phyloP scores from a whole-genome alignment of 2,329 filamentous ascomycete species.

The Penicillium sp. region DNA sequence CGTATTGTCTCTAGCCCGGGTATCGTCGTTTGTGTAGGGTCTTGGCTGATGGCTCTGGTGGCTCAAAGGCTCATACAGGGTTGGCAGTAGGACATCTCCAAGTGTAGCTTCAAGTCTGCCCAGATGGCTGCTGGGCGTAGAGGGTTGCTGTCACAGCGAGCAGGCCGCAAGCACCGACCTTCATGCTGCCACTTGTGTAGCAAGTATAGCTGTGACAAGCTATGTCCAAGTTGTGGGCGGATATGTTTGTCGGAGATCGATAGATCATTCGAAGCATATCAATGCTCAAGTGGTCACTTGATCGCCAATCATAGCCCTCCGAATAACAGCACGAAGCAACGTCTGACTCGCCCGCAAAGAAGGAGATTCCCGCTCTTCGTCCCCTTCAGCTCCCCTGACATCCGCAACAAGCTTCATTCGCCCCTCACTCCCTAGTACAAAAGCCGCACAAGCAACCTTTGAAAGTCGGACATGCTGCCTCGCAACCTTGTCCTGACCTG shows the following conservation, averaged over 20 bases:
- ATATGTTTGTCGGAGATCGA: too few relatives aligned
- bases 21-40: background rate
- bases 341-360: slow-evolving; percentile 38
- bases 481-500: slow-evolving; percentile 10
- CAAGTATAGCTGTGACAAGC: background rate
- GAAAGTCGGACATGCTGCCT: slow-evolving; percentile 40
- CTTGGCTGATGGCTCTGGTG: too few relatives aligned
- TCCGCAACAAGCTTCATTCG: slow-evolving; percentile 43
- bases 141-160: background rate
- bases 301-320: slow-evolving; percentile 32
- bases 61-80: background rate
- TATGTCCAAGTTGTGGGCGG: too few relatives aligned
- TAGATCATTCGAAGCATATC: background rate
- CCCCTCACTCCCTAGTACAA: slow-evolving; percentile 45
- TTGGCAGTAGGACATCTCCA: background rate
- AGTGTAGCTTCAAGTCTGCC: background rate
- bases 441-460: slow-evolving; percentile 45
- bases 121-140: background rate
- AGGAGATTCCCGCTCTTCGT: slow-evolving; percentile 24
- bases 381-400: slow-evolving; percentile 21
- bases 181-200: background rate
- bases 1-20: too few relatives aligned
- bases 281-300: slow-evolving; percentile 23
- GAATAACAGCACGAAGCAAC: slow-evolving; percentile 38
- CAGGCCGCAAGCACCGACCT: background rate